These are phyloP conservation scores for Mycosarcoma maydis DNA, from an alignment of 1,284 basidiomycete species.

Conservation along the genomic window DNA sequence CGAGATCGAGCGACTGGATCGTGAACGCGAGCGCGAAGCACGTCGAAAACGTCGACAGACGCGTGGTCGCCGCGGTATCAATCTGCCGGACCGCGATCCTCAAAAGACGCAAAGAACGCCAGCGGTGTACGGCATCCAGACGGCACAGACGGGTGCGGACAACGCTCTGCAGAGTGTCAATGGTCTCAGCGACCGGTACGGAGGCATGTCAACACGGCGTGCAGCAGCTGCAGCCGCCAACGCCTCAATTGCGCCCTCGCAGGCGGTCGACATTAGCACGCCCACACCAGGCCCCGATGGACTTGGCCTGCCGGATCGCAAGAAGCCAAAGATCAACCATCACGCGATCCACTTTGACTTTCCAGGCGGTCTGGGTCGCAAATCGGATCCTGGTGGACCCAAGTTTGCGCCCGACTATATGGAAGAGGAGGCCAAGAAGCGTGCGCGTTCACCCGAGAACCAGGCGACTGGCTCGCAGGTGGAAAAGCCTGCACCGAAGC, in stretches of 20 bases:
- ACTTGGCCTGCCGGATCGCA: constrained; percentile 43
- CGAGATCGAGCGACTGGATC: constrained; percentile 85
- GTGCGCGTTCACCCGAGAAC: constrained; percentile 43
- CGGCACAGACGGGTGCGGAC: constrained; percentile 38
- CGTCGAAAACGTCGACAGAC: constrained; percentile 85
- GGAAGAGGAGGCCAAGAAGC: constrained; percentile 49
- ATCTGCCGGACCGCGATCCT: constrained; percentile 90
- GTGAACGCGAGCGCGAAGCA: constrained; percentile 90
- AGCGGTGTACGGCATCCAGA: constrained; percentile 62
- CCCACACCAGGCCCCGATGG: constrained; percentile 51
- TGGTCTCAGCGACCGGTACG: constrained; percentile 36
- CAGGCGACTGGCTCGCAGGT: constrained; percentile 40
- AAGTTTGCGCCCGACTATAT: constrained; percentile 46
- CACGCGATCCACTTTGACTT: constrained; percentile 61
- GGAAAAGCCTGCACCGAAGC: constrained; percentile 39
- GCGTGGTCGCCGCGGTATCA: constrained; percentile 86
- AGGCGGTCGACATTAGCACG: constrained; percentile 43
- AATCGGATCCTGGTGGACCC: constrained; percentile 46
- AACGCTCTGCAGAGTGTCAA: constrained; percentile 21
- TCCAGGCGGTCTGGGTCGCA: constrained; percentile 61
- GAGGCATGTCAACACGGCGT: constrained; percentile 49
- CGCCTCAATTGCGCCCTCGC: constrained; percentile 53
- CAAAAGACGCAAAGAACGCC: constrained; percentile 81
- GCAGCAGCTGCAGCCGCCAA: constrained; percentile 61
- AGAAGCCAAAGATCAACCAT: constrained; percentile 50